phyloP scores from a whole-genome alignment of 352 stramenopile species.

The Phytophthora vignae region DNA sequence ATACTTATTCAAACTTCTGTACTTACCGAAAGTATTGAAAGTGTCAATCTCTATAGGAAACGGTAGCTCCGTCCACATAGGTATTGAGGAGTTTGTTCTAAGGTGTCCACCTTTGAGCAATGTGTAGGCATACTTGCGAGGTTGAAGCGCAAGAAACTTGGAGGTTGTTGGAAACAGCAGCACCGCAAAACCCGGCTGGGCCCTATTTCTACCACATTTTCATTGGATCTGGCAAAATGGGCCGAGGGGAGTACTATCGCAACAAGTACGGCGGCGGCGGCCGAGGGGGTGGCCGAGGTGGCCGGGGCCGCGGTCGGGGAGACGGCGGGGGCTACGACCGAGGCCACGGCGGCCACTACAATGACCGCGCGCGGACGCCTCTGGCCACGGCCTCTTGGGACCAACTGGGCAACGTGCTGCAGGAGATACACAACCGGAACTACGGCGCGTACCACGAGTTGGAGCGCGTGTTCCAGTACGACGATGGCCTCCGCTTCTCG shows the following conservation, averaged over 20 bases:
- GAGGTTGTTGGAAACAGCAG: no score
- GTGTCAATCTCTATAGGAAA: no score
- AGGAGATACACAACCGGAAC: conserved; percentile 76
- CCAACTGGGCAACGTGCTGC: conserved; percentile 55
- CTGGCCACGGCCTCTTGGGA: conserved; percentile 47
- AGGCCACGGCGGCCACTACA: conserved; percentile 2
- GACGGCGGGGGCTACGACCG: conserved; percentile 27
- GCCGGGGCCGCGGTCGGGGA: conserved; percentile 33
- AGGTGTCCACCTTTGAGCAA: no score
- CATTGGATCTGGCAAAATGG: conserved; percentile 51
- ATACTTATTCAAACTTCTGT: no score
- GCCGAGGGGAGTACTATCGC: conserved; percentile 90
- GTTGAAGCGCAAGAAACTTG: no score
- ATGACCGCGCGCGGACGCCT: conserved; percentile 24
- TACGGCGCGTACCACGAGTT: conserved; percentile 89
- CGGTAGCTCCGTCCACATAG: no score
- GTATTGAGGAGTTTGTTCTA: no score
- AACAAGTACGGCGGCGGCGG: conserved; percentile 88
- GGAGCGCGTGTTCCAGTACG: conserved; percentile 59
- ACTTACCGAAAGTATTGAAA: no score
- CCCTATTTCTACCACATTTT: conserved; percentile 10
- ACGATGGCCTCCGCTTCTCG: conserved; percentile 59
- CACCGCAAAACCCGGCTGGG: not conserved
- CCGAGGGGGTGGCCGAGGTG: conserved; percentile 35
- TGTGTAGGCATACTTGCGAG: no score